Evolutionary conservation across 139 green algal species (phyloP).

Genomic region (Asterochloris sp.): DNA sequence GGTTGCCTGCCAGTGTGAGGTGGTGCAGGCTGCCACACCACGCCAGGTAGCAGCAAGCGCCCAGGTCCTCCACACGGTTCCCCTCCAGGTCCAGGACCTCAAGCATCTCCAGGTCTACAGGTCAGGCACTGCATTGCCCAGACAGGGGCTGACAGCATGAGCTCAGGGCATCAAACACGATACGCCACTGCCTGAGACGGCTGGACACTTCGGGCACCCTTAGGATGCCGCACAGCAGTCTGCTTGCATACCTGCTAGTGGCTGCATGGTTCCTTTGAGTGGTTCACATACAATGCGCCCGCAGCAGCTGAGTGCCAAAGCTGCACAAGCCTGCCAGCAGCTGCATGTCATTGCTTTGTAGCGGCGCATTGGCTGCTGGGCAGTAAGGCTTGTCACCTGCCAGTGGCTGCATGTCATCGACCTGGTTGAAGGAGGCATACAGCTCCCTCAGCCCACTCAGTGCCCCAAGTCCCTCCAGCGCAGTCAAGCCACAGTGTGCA

Average conservation of each 20-base stretch:
- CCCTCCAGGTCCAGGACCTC: conserved; percentile 51
- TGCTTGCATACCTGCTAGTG: neutral
- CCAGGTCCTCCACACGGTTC: conserved; percentile 39
- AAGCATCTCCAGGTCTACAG: conserved; percentile 23
- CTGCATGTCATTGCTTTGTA: neutral
- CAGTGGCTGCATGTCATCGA: conserved; percentile 35
- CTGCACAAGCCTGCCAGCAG: neutral
- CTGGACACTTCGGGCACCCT: neutral
- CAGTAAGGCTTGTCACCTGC: neutral
- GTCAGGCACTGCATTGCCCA: no score
- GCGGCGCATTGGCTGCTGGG: neutral
- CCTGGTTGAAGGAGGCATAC: conserved; percentile 52
- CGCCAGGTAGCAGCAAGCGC: conserved; percentile 7
- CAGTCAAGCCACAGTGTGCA: conserved; percentile 39
- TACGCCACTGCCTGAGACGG: neutral
- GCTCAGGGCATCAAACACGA: no score
- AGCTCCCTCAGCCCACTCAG: conserved; percentile 42
- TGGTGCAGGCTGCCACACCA: conserved; percentile 30
- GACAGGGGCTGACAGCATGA: no score
- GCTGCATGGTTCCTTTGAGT: neutral
- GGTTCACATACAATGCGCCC: neutral
- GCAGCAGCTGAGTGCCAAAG: neutral
- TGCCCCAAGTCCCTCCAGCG: conserved; percentile 33
- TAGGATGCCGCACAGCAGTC: neutral
- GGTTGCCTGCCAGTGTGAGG: conserved; percentile 43